These are phyloP conservation scores for Ceratonia siliqua DNA, from an alignment of 306 rosid genomes.

Conservation along the genomic window DNA sequence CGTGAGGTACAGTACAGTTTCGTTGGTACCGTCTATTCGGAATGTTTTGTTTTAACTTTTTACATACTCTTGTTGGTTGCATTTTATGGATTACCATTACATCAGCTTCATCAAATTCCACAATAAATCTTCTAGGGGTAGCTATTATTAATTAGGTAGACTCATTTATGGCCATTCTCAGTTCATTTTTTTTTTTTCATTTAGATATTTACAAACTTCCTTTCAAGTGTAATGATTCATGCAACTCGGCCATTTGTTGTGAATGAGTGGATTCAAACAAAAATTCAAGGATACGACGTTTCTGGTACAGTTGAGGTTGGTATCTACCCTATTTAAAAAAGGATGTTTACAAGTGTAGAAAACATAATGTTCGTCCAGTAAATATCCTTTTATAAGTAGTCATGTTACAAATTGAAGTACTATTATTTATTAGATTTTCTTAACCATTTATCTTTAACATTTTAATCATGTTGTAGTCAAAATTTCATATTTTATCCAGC, in stretches of 20 bases:
- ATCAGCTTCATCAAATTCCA: constrained; percentile 19
- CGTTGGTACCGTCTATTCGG: constrained; percentile 26
- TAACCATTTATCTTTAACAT: constrained; percentile 20
- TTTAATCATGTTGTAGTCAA: constrained; percentile 17
- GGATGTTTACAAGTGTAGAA: neutral
- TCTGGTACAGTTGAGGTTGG: constrained; percentile 99
- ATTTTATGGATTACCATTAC: neutral
- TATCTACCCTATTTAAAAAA: constrained; percentile 31
- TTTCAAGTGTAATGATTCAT: constrained; percentile 96
- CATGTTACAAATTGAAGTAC: constrained; percentile 13
- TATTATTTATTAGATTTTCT: constrained; percentile 24
- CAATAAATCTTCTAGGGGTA: neutral
- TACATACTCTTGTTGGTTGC: too few species aligned
- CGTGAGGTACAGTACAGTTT: constrained; percentile 75
- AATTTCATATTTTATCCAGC: constrained; percentile 53
- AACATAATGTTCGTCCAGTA: neutral
- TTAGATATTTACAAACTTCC: constrained; percentile 97
- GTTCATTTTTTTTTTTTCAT: constrained; percentile 36
- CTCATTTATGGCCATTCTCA: constrained; percentile 36
- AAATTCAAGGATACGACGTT: constrained; percentile 97
- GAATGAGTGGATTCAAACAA: constrained; percentile 97
- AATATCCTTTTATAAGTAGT: neutral
- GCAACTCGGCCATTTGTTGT: constrained; percentile 87
- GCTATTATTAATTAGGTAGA: constrained; percentile 20
- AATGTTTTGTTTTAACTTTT: too few species aligned